Evolutionary conservation across 495 filamentous ascomycete genomes (phyloP).

Genomic region (Aspergillus ellipticus): DNA sequence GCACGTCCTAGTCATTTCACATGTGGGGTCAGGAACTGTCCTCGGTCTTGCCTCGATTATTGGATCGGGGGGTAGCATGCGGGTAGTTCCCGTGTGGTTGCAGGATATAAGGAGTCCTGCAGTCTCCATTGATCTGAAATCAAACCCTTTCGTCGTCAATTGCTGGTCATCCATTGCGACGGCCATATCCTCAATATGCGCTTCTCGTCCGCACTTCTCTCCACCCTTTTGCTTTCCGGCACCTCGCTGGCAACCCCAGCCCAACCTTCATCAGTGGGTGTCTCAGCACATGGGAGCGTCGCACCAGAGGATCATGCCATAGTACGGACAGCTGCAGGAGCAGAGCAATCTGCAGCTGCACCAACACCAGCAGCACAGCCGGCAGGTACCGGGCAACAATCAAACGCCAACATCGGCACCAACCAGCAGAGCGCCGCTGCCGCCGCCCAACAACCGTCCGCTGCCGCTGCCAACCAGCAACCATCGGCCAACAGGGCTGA

Average conservation of each 20-base stretch:
- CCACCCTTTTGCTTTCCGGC: conserved; percentile 28
- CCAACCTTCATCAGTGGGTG: conserved; percentile 17
- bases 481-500: neutral
- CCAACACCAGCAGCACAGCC: conserved; percentile 10
- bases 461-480: neutral
- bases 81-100: conserved; percentile 4
- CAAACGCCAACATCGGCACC: conserved; percentile 1
- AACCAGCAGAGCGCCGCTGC: conserved; percentile 7
- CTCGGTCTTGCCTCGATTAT: conserved; percentile 19
- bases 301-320: conserved; percentile 10
- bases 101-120: conserved; percentile 21
- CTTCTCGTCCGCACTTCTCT: conserved; percentile 30
- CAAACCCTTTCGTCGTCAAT: conserved; percentile 8
- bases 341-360: conserved; percentile 2
- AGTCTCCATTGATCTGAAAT: conserved; percentile 7
- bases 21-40: conserved; percentile 19
- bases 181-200: conserved; percentile 24
- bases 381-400: conserved; percentile 7
- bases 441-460: neutral
- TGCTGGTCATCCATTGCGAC: conserved; percentile 15
- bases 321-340: conserved; percentile 8
- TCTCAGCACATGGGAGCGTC: conserved; percentile 8
- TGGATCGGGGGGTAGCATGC: conserved; percentile 7
- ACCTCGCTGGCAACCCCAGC: conserved; percentile 25
- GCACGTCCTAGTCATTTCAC: conserved; percentile 19